A percentile compares a stretch with the other conserved stretches of the same genome.
Conservation (phyloP, 352 stramenopile species). For the Globisporangium polare region DNA sequence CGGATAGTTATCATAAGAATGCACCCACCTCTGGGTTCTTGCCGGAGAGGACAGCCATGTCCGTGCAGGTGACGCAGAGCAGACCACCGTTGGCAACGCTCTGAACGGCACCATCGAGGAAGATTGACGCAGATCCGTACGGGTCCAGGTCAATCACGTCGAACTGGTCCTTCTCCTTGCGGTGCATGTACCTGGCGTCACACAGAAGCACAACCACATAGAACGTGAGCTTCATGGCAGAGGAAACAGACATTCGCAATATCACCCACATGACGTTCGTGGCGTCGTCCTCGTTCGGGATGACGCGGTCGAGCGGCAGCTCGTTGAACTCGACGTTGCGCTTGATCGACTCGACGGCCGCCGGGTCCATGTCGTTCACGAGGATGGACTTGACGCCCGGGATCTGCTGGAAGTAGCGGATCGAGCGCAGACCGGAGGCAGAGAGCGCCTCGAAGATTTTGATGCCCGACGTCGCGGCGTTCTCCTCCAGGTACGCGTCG, state of each 20-base stretch:
- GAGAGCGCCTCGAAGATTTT: slow-evolving; percentile 98
- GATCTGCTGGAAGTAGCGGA: slow-evolving; percentile 99
- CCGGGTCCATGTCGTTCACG: slow-evolving; percentile 98
- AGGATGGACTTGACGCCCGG: slow-evolving; percentile 95
- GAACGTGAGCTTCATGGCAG: too few species aligned
- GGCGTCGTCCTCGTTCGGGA: slow-evolving; percentile 82
- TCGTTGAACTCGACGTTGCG: slow-evolving; percentile 94
- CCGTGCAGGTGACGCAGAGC: slow-evolving; percentile 99
- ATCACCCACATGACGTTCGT: slow-evolving; percentile 80
- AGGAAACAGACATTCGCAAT: neutral
- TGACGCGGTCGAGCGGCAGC: slow-evolving; percentile 73
- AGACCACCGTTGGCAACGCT: slow-evolving; percentile 94
- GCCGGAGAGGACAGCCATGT: slow-evolving; percentile 93
- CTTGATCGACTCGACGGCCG: slow-evolving; percentile 94
- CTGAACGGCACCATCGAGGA: slow-evolving; percentile 97
- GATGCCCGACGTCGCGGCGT: slow-evolving; percentile 85
- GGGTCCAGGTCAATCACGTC: slow-evolving; percentile 99
- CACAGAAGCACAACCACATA: neutral
- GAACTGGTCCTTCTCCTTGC: slow-evolving; percentile 90
- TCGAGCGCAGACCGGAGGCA: slow-evolving; percentile 96
- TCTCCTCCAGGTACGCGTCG: slow-evolving; percentile 56
- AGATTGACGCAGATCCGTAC: slow-evolving; percentile 98
- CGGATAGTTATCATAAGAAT: neutral
- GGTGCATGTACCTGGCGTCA: slow-evolving; percentile 48
- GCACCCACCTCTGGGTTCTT: slow-evolving; percentile 78